phyloP scores from a whole-genome alignment of 345 rosid genomes.

The Syzygium aqueum region DNA sequence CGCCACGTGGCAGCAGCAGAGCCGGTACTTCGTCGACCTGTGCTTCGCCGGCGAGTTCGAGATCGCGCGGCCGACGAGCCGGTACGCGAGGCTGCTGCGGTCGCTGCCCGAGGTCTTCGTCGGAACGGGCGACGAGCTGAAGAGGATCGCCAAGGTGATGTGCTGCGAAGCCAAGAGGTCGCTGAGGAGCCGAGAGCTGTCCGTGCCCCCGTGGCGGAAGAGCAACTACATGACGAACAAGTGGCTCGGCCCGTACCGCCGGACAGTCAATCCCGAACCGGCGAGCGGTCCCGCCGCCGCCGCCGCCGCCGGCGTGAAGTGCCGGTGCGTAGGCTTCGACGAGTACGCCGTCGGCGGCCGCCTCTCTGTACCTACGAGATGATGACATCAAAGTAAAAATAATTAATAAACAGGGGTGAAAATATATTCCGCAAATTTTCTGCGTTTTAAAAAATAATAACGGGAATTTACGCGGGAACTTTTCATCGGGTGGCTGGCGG shows the following conservation, averaged over 20 bases:
- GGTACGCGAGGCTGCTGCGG: slow-evolving; percentile 32
- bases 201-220: slow-evolving; percentile 89
- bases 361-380: slow-evolving; percentile 1
- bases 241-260: slow-evolving; percentile 74
- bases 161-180: slow-evolving; percentile 63
- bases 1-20: neutral
- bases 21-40: slow-evolving; percentile 63
- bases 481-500: neutral
- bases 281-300: slow-evolving; percentile 7
- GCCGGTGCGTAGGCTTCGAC: slow-evolving; percentile 1
- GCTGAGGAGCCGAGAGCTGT: slow-evolving; percentile 44
- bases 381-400: neutral
- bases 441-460: neutral
- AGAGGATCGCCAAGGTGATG: slow-evolving; percentile 37
- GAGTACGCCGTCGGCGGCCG: neutral
- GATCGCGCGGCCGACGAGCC: slow-evolving; percentile 74
- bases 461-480: neutral
- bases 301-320: neutral
- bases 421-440: neutral
- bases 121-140: slow-evolving; percentile 53
- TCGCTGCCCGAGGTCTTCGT: slow-evolving; percentile 50
- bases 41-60: slow-evolving; percentile 68
- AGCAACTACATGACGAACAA: slow-evolving; percentile 80
- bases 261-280: slow-evolving; percentile 35
- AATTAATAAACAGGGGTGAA: neutral